A percentile compares a stretch with the other conserved stretches of the same genome.
These are phyloP conservation scores for Scheffersomyces ergatensis DNA, from an alignment of 805 yeast species.

Conservation along the genomic window DNA sequence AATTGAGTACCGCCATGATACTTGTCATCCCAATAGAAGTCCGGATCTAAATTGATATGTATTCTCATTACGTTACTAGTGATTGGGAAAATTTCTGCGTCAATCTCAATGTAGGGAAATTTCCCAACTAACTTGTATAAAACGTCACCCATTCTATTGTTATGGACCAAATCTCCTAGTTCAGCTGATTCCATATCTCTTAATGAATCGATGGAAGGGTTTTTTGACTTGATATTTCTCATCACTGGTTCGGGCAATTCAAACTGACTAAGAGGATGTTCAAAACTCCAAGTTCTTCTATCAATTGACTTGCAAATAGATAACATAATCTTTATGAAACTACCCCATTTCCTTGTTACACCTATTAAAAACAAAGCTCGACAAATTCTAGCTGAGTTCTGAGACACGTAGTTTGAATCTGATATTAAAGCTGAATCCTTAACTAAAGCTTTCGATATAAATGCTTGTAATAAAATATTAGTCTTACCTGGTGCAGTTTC, in stretches of 20 bases:
- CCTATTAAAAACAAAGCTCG: slow-evolving; percentile 88
- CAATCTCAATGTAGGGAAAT: slow-evolving; percentile 74
- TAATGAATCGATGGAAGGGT: slow-evolving; percentile 67
- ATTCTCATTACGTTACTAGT: slow-evolving; percentile 84
- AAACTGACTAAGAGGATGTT: slow-evolving; percentile 88
- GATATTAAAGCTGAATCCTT: slow-evolving; percentile 80
- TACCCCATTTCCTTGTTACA: slow-evolving; percentile 89
- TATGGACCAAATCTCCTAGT: slow-evolving; percentile 87
- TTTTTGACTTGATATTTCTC: slow-evolving; percentile 59
- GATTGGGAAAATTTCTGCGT: slow-evolving; percentile 84
- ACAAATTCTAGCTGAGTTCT: slow-evolving; percentile 89
- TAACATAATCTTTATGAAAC: slow-evolving; percentile 67
- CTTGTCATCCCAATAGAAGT: slow-evolving; percentile 81
- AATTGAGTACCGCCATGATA: slow-evolving; percentile 81
- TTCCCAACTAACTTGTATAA: slow-evolving; percentile 59
- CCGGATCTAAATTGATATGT: slow-evolving; percentile 66
- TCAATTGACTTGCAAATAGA: slow-evolving; percentile 86
- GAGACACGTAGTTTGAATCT: slow-evolving; percentile 92
- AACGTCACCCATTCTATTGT: slow-evolving; percentile 65
- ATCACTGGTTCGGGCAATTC: slow-evolving; percentile 68
- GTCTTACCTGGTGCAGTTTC: slow-evolving; percentile 84
- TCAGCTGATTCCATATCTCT: slow-evolving; percentile 74
- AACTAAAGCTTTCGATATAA: slow-evolving; percentile 69
- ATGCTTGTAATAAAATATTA: slow-evolving; percentile 83
- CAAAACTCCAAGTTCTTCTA: slow-evolving; percentile 80